These are phyloP conservation scores for Cotoneaster glaucophyllus DNA, from an alignment of 306 rosid species.

Conservation along the genomic window DNA sequence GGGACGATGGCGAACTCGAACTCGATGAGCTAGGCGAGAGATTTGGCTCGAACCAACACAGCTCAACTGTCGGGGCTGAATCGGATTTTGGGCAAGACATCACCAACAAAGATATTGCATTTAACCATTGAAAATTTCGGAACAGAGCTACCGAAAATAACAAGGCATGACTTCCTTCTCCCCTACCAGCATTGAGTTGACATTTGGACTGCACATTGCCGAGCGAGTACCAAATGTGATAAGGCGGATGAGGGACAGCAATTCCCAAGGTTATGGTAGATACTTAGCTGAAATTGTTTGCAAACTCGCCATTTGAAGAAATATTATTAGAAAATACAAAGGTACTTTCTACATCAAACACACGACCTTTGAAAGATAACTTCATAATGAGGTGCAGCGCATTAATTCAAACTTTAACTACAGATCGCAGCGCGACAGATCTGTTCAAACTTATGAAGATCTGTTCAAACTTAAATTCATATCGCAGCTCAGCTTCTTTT, in stretches of 20 bases:
- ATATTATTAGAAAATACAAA: conserved; percentile 4
- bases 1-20: too few relatives aligned
- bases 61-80: too few relatives aligned
- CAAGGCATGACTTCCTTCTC: too few relatives aligned
- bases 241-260: neutral
- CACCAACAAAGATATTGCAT: too few relatives aligned
- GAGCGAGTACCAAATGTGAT: neutral
- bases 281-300: neutral
- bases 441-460: conserved; percentile 2
- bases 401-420: conserved; percentile 7
- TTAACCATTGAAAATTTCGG: too few relatives aligned
- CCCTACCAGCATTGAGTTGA: too few relatives aligned
- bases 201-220: too few relatives aligned
- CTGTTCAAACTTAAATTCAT: conserved; percentile 5
- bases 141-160: too few relatives aligned
- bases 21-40: too few relatives aligned
- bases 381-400: neutral
- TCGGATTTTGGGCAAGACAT: too few relatives aligned
- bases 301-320: conserved; percentile 1
- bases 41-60: too few relatives aligned
- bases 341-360: conserved; percentile 11
- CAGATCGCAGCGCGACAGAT: neutral
- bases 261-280: neutral
- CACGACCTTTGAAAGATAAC: conserved; percentile 11
- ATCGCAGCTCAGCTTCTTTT: neutral